phyloP scores from a whole-genome alignment of 2,329 filamentous ascomycete genomes.

The Dichotomopilus funicola region DNA sequence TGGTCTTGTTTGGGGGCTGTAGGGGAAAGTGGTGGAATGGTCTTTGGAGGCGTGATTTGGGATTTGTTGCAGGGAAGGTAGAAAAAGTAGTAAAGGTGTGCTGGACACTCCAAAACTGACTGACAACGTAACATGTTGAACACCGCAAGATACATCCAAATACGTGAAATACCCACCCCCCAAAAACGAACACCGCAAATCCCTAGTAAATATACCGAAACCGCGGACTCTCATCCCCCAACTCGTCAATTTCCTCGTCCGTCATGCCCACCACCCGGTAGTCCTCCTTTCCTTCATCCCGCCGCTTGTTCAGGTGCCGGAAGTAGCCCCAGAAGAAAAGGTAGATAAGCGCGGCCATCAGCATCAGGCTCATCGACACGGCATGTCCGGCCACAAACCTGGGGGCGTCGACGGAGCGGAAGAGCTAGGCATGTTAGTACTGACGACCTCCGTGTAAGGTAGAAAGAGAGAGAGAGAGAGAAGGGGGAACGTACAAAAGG shows the following conservation, averaged over 20 bases:
- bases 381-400: neutral
- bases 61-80: too few relatives aligned
- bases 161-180: too few relatives aligned
- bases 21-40: too few relatives aligned
- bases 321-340: neutral
- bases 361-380: neutral
- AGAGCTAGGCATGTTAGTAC: neutral
- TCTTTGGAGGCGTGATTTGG: too few relatives aligned
- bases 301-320: neutral
- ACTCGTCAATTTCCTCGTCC: neutral
- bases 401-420: neutral
- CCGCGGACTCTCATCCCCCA: neutral
- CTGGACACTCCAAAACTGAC: too few relatives aligned
- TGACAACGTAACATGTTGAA: too few relatives aligned
- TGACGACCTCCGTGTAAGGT: neutral
- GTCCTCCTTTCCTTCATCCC: neutral
- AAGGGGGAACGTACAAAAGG: neutral
- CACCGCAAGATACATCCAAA: neutral
- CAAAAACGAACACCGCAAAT: too few relatives aligned
- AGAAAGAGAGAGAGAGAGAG: too few relatives aligned
- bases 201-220: neutral
- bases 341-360: neutral
- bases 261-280: neutral
- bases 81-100: too few relatives aligned
- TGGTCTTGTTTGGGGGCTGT: too few relatives aligned